Conservation (phyloP, 805 yeast species). For the Saccharomycopsis sp. region DNA sequence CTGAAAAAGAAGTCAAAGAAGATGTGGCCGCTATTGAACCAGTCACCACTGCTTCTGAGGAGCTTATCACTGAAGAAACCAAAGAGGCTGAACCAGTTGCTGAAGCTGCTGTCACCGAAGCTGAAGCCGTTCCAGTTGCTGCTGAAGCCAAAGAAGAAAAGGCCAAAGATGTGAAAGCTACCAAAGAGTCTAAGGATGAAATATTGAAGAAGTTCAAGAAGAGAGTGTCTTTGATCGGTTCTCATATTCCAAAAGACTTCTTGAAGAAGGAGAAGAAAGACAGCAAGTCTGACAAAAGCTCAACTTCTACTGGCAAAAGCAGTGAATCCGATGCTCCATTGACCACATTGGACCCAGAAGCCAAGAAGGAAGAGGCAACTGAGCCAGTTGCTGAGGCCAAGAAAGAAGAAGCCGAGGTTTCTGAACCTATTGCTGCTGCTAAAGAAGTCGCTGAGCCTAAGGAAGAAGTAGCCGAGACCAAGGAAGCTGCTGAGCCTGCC, state of each 20-base stretch:
- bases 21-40: slow-evolving; percentile 20
- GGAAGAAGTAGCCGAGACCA: slow-evolving; percentile 17
- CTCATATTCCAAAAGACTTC: slow-evolving; percentile 11
- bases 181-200: slow-evolving; percentile 7
- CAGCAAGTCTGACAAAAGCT: not conserved
- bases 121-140: slow-evolving; percentile 10
- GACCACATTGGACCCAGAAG: slow-evolving; percentile 18
- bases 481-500: slow-evolving; percentile 7
- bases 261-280: slow-evolving; percentile 6
- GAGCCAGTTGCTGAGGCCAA: slow-evolving; percentile 19
- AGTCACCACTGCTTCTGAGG: slow-evolving; percentile 14
- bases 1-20: slow-evolving; percentile 14
- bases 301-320: not conserved
- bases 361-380: slow-evolving; percentile 5
- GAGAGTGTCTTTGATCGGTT: slow-evolving; percentile 14
- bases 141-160: slow-evolving; percentile 15
- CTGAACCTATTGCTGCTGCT: slow-evolving; percentile 11
- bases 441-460: slow-evolving; percentile 21
- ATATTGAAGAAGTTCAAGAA: slow-evolving; percentile 12
- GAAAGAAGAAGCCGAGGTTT: slow-evolving; percentile 6
- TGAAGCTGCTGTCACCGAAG: slow-evolving; percentile 14
- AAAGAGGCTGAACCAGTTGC: slow-evolving; percentile 17
- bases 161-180: slow-evolving; percentile 11
- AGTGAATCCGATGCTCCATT: slow-evolving; percentile 11
- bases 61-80: slow-evolving; percentile 10